Conservation (phyloP, 768 basidiomycete species). For the Leccinum aurantiacum region DNA sequence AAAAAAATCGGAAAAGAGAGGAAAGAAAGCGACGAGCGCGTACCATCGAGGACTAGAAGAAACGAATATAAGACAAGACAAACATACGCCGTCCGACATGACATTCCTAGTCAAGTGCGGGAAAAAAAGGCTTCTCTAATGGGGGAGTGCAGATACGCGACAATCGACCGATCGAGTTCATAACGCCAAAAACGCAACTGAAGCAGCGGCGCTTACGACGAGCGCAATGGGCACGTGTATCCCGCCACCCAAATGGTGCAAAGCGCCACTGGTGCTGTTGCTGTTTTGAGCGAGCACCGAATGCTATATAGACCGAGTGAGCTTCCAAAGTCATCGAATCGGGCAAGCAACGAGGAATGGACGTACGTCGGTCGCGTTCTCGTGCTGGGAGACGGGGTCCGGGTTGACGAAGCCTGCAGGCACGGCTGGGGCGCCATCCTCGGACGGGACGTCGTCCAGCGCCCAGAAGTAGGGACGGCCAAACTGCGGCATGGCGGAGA, state of each 20-base stretch:
- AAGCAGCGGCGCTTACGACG: constrained; percentile 4
- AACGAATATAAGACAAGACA: background rate
- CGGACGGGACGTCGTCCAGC: constrained; percentile 9
- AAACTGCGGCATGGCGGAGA: constrained; percentile 23
- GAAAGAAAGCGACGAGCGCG: background rate
- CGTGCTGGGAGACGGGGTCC: background rate
- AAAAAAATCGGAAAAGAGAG: background rate
- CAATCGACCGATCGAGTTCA: background rate
- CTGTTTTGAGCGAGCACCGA: constrained; percentile 1
- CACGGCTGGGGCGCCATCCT: background rate
- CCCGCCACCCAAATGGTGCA: constrained; percentile 7
- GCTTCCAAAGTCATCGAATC: background rate
- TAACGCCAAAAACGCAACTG: background rate
- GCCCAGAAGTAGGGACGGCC: constrained; percentile 15
- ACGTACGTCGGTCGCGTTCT: background rate
- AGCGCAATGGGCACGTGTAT: constrained; percentile 4
- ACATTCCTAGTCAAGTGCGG: background rate
- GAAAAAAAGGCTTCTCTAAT: background rate
- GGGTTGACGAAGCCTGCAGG: background rate
- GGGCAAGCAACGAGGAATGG: background rate
- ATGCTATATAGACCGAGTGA: background rate
- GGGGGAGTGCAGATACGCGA: background rate
- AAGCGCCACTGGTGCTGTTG: constrained; percentile 15
- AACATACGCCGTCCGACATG: too few relatives aligned
- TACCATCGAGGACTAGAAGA: background rate